These are phyloP conservation scores for Vitis vinifera DNA, from an alignment of 164 flowering plant genomes.

Conservation along the genomic window DNA sequence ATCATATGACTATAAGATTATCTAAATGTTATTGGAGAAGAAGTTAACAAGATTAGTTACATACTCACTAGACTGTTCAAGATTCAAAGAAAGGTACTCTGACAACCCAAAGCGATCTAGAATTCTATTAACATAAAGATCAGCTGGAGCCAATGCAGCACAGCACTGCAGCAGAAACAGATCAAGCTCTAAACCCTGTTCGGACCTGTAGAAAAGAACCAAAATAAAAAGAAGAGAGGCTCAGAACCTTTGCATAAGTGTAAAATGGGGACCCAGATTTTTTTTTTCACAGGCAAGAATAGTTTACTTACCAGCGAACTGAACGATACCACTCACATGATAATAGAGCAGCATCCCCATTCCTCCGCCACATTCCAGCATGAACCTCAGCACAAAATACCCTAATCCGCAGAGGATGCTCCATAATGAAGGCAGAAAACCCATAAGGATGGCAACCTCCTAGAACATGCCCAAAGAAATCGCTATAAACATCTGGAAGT, in stretches of 20 bases:
- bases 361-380: constrained; percentile 97
- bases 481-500: constrained; percentile 21
- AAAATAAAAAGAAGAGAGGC: constrained; percentile 4
- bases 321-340: constrained; percentile 76
- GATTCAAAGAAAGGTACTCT: constrained; percentile 58
- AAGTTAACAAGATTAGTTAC: constrained; percentile 19
- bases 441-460: constrained; percentile 75
- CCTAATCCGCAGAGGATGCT: constrained; percentile 82
- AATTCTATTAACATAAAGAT: constrained; percentile 66
- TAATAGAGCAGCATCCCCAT: constrained; percentile 75
- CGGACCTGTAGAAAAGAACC: constrained; percentile 60
- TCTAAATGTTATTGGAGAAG: background rate
- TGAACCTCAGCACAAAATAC: constrained; percentile 90
- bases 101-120: constrained; percentile 80
- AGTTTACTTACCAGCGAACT: constrained; percentile 66
- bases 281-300: background rate
- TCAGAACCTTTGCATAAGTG: background rate
- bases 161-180: constrained; percentile 92
- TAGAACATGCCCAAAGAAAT: constrained; percentile 59
- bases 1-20: too few species aligned
- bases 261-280: background rate
- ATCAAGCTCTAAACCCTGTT: constrained; percentile 82
- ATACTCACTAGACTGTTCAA: constrained; percentile 68
- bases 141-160: constrained; percentile 95
- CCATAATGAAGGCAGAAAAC: constrained; percentile 88